Evolutionary conservation across 1,139 yeast species (phyloP).

Genomic region (Taphrina flavorubra): DNA sequence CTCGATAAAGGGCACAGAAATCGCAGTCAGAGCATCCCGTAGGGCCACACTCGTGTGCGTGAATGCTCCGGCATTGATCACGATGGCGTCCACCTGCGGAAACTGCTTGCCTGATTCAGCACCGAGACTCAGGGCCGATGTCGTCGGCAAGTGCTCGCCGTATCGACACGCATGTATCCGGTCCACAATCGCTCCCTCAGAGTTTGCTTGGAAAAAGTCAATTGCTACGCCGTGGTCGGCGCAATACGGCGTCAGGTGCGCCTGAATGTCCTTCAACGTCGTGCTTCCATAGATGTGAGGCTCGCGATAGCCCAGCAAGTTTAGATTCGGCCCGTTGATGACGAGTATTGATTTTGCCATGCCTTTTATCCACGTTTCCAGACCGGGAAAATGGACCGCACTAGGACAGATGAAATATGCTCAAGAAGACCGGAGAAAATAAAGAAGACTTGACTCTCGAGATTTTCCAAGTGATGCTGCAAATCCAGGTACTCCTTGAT

Average conservation of each 20-base stretch:
- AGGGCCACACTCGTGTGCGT: slow-evolving; percentile 17
- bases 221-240: slow-evolving; percentile 1
- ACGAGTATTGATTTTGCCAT: slow-evolving; percentile 16
- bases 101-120: not conserved
- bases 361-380: not conserved
- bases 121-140: not conserved
- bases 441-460: not conserved
- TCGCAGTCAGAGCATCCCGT: slow-evolving; percentile 4
- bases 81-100: slow-evolving; percentile 6
- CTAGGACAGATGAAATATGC: too few relatives aligned
- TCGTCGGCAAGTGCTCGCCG: slow-evolving; percentile 1
- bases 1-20: slow-evolving; percentile 6
- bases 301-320: slow-evolving; percentile 9
- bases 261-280: slow-evolving; percentile 9
- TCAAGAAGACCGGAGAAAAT: too few relatives aligned
- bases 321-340: slow-evolving; percentile 5
- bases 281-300: slow-evolving; percentile 16
- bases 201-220: slow-evolving; percentile 9
- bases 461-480: not conserved
- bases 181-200: slow-evolving; percentile 9
- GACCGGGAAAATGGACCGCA: too few relatives aligned
- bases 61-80: slow-evolving; percentile 13
- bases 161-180: slow-evolving; percentile 7
- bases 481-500: not conserved
- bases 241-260: slow-evolving; percentile 3